phyloP scores from a whole-genome alignment of 345 rosid species.

The Sapria himalayana region DNA sequence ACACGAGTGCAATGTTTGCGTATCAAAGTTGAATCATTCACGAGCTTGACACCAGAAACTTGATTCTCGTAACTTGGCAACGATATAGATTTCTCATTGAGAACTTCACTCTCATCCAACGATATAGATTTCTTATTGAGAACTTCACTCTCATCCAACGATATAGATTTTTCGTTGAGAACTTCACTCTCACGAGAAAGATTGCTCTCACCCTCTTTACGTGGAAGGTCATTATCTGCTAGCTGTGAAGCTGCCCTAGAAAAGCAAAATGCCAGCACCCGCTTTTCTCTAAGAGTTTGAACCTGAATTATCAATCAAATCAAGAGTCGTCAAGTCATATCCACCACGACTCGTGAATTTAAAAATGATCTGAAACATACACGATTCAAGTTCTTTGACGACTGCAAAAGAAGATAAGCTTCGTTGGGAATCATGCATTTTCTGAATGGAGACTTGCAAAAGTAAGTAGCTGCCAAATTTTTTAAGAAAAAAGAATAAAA shows the following conservation, averaged over 20 bases:
- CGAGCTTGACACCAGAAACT: too few species aligned
- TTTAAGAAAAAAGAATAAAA: neutral
- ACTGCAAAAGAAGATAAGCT: slow-evolving; percentile 38
- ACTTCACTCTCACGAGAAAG: slow-evolving; percentile 11
- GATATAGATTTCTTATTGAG: slow-evolving; percentile 5
- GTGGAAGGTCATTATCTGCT: slow-evolving; percentile 12
- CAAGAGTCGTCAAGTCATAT: too few species aligned
- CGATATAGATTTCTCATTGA: too few species aligned
- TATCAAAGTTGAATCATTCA: too few species aligned
- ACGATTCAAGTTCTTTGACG: slow-evolving; percentile 39
- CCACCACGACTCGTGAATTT: too few species aligned
- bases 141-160: slow-evolving; percentile 7
- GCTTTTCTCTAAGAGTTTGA: slow-evolving; percentile 39
- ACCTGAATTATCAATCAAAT: slow-evolving; percentile 32
- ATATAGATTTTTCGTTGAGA: slow-evolving; percentile 1
- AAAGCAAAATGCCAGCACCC: slow-evolving; percentile 32
- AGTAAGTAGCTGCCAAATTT: neutral
- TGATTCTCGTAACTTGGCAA: too few species aligned
- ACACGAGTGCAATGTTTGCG: too few species aligned
- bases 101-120: too few species aligned
- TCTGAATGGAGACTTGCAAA: slow-evolving; percentile 15
- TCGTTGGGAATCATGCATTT: slow-evolving; percentile 47
- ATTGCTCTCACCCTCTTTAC: slow-evolving; percentile 7
- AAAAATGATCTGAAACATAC: slow-evolving; percentile 35
- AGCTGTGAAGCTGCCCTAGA: slow-evolving; percentile 34